phyloP scores from a whole-genome alignment of 2,329 filamentous ascomycete species.

The Monilinia vaccinii-corymbosi region DNA sequence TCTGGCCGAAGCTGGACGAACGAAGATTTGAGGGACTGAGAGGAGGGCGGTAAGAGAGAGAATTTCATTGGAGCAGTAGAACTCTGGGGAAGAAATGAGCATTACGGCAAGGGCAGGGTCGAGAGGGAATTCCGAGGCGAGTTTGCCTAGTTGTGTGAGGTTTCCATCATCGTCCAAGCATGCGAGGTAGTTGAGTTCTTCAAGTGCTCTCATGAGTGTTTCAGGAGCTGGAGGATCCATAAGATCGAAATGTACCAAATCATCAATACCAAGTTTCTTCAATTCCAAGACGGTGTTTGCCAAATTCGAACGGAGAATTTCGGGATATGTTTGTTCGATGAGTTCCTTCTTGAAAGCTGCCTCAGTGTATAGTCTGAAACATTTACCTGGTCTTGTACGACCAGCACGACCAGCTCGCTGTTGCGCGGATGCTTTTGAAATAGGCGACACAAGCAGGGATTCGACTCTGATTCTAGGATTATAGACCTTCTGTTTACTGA shows the following conservation, averaged over 20 bases:
- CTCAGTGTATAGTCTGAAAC: conserved; percentile 94
- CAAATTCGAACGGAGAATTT: conserved; percentile 89
- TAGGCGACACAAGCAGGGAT: conserved; percentile 92
- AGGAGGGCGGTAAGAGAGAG: conserved; percentile 89
- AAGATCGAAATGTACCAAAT: conserved; percentile 94
- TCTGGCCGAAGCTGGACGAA: conserved; percentile 74
- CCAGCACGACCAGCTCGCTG: conserved; percentile 98
- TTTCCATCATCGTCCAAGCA: conserved; percentile 96
- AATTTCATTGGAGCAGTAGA: conserved; percentile 98
- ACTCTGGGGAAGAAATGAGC: conserved; percentile 94
- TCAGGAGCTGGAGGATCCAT: conserved; percentile 98
- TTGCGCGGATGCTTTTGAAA: conserved; percentile 94
- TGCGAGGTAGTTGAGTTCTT: conserved; percentile 95
- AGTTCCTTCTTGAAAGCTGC: conserved; percentile 94
- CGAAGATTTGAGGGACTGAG: conserved; percentile 89
- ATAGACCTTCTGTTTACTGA: conserved; percentile 99
- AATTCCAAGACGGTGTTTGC: conserved; percentile 91
- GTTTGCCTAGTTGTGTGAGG: conserved; percentile 71
- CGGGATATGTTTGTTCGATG: conserved; percentile 93
- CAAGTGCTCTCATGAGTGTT: conserved; percentile 94
- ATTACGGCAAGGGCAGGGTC: conserved; percentile 93
- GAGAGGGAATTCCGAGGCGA: conserved; percentile 91
- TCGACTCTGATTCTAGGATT: conserved; percentile 95
- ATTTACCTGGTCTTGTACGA: conserved; percentile 96
- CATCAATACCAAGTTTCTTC: conserved; percentile 93